Percentiles rank a stretch among this genome's conserved stretches.
These are phyloP conservation scores for Ophiognomonia clavigignenti-juglandacearum DNA, from an alignment of 2,329 filamentous ascomycete genomes.

Conservation along the genomic window DNA sequence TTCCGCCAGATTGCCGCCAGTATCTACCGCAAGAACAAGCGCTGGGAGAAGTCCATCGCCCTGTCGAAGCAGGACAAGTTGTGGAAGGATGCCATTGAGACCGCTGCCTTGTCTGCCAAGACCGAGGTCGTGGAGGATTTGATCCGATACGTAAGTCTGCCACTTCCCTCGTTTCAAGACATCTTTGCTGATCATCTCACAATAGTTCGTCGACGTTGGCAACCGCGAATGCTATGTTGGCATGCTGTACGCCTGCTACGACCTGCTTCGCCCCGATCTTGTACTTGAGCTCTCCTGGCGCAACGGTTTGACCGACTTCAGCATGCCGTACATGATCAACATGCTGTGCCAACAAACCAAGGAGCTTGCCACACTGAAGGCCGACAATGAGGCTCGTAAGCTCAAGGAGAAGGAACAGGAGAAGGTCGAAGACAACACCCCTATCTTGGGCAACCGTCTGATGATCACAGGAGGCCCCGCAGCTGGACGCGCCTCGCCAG, in stretches of 20 bases:
- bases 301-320: slow-evolving; percentile 89
- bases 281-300: slow-evolving; percentile 98
- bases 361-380: slow-evolving; percentile 79
- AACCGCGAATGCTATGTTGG: slow-evolving; percentile 99
- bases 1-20: slow-evolving; percentile 97
- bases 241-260: slow-evolving; percentile 98
- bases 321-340: slow-evolving; percentile 99
- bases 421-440: slow-evolving; percentile 88
- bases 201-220: slow-evolving; percentile 95
- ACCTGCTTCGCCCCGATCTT: slow-evolving; percentile 87
- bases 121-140: slow-evolving; percentile 90
- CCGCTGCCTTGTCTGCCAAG: slow-evolving; percentile 87
- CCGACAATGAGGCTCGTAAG: slow-evolving; percentile 75
- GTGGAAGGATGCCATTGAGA: slow-evolving; percentile 99
- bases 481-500: slow-evolving; percentile 52
- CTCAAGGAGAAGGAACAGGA: slow-evolving; percentile 40
- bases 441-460: slow-evolving; percentile 81
- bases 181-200: slow-evolving; percentile 28
- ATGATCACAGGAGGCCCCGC: slow-evolving; percentile 93
- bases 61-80: slow-evolving; percentile 99
- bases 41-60: slow-evolving; percentile 98
- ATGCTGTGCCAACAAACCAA: slow-evolving; percentile 86
- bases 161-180: not conserved
- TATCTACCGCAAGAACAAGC: slow-evolving; percentile 99
- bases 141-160: slow-evolving; percentile 82